Conservation (phyloP, 768 basidiomycete species). For the Punctularia strigosozonata region DNA sequence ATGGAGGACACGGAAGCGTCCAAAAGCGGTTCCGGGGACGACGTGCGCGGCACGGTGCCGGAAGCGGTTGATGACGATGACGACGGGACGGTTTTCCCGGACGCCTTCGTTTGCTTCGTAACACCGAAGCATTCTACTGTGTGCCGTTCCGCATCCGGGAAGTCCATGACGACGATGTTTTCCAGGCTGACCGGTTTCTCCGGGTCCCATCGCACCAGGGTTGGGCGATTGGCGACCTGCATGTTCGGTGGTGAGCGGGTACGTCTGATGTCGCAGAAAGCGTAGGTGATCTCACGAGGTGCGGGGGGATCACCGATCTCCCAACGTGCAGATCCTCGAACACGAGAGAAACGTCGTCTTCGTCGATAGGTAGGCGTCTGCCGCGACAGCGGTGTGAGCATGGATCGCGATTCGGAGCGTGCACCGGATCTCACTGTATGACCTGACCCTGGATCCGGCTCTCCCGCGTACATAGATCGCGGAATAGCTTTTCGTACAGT, state of each 20-base stretch:
- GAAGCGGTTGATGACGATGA: too few species aligned
- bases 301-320: constrained; percentile 69
- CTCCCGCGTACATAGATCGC: constrained; percentile 69
- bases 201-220: constrained; percentile 75
- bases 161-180: constrained; percentile 81
- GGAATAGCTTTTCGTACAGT: constrained; percentile 68
- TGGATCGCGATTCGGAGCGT: background rate
- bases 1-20: too few species aligned
- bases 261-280: too few species aligned
- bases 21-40: too few species aligned
- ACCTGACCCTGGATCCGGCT: constrained; percentile 44
- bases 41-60: too few species aligned
- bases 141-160: constrained; percentile 63
- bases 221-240: constrained; percentile 62
- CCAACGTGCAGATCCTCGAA: constrained; percentile 84
- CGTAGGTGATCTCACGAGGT: too few species aligned
- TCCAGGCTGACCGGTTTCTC: constrained; percentile 49
- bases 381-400: background rate
- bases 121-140: constrained; percentile 25
- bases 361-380: constrained; percentile 69
- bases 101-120: constrained; percentile 3
- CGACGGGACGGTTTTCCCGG: too few species aligned
- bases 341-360: constrained; percentile 72
- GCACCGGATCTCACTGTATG: constrained; percentile 37
- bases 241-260: too few species aligned